Percentiles rank a stretch among this genome's conserved stretches.
These are phyloP conservation scores for Chaetomium sp. DNA, from an alignment of 2,329 filamentous ascomycete species.

Conservation along the genomic window DNA sequence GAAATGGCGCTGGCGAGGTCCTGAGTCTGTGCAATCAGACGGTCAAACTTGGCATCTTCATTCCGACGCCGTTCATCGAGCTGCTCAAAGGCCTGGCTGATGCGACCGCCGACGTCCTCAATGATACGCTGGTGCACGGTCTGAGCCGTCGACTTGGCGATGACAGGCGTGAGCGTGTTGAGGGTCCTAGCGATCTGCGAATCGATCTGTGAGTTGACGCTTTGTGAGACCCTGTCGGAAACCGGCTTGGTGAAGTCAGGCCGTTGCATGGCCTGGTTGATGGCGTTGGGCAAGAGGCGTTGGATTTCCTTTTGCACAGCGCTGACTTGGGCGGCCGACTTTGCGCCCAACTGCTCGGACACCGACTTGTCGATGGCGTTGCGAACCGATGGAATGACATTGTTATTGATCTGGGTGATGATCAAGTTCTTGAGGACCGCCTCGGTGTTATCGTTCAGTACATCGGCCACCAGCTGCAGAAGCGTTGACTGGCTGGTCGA, in stretches of 20 bases:
- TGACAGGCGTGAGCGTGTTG: conserved; percentile 58
- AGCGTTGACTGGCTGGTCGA: conserved; percentile 59
- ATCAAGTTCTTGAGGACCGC: conserved; percentile 73
- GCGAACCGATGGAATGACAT: conserved; percentile 68
- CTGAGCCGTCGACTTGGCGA: conserved; percentile 58
- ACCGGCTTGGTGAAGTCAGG: conserved; percentile 67
- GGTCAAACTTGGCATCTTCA: conserved; percentile 61
- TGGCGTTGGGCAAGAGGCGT: conserved; percentile 58
- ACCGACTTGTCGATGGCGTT: conserved; percentile 62
- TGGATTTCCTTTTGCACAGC: conserved; percentile 68
- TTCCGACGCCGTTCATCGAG: conserved; percentile 45
- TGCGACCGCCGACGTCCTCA: conserved; percentile 60
- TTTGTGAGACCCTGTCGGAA: conserved; percentile 63
- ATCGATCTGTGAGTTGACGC: conserved; percentile 62
- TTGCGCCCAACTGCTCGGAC: conserved; percentile 62
- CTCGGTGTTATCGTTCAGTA: conserved; percentile 57
- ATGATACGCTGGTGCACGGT: conserved; percentile 59
- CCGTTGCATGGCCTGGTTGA: conserved; percentile 64
- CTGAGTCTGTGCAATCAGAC: conserved; percentile 61
- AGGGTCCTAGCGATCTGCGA: conserved; percentile 58
- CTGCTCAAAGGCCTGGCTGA: conserved; percentile 44
- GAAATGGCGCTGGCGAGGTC: conserved; percentile 63
- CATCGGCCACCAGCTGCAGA: conserved; percentile 52
- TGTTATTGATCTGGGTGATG: conserved; percentile 64
- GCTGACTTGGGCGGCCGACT: conserved; percentile 60